Evolutionary conservation across 2,329 filamentous ascomycete genomes (phyloP).

Genomic region (Epichloe brachyelytri): DNA sequence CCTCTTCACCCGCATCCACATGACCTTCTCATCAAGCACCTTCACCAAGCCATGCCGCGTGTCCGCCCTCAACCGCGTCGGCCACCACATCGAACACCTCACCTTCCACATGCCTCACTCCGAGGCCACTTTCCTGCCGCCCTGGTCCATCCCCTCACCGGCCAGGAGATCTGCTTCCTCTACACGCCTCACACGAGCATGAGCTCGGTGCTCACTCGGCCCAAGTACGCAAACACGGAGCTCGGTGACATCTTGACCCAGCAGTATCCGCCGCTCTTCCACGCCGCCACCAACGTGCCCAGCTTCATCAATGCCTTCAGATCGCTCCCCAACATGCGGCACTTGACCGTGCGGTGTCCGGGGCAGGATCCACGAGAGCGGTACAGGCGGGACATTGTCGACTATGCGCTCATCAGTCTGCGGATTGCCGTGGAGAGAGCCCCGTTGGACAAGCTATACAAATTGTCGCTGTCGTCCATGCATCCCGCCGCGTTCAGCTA

Average conservation of each 20-base stretch:
- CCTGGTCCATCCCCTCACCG: slow-evolving; percentile 67
- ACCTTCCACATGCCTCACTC: slow-evolving; percentile 68
- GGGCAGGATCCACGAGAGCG: slow-evolving; percentile 55
- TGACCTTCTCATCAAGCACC: slow-evolving; percentile 60
- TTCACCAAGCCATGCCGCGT: slow-evolving; percentile 65
- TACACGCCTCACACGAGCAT: slow-evolving; percentile 66
- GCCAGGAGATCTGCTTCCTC: slow-evolving; percentile 66
- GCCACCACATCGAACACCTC: slow-evolving; percentile 64
- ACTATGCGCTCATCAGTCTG: slow-evolving; percentile 79
- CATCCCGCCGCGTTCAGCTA: slow-evolving; percentile 68
- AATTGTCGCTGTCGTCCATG: slow-evolving; percentile 59
- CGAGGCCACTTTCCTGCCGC: slow-evolving; percentile 67
- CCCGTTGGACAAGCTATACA: slow-evolving; percentile 49
- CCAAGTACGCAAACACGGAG: slow-evolving; percentile 69
- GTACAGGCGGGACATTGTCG: slow-evolving; percentile 65
- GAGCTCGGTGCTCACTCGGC: slow-evolving; percentile 46
- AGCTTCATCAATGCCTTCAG: slow-evolving; percentile 68
- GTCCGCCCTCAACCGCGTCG: slow-evolving; percentile 63
- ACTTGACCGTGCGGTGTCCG: slow-evolving; percentile 65
- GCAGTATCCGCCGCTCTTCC: slow-evolving; percentile 81
- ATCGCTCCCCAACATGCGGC: slow-evolving; percentile 54
- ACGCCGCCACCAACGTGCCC: slow-evolving; percentile 76
- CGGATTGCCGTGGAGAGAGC: slow-evolving; percentile 71
- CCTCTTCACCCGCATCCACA: slow-evolving; percentile 54
- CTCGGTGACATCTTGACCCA: slow-evolving; percentile 71